phyloP scores from a whole-genome alignment of 2,329 filamentous ascomycete genomes.

The Colletotrichum cereale region DNA sequence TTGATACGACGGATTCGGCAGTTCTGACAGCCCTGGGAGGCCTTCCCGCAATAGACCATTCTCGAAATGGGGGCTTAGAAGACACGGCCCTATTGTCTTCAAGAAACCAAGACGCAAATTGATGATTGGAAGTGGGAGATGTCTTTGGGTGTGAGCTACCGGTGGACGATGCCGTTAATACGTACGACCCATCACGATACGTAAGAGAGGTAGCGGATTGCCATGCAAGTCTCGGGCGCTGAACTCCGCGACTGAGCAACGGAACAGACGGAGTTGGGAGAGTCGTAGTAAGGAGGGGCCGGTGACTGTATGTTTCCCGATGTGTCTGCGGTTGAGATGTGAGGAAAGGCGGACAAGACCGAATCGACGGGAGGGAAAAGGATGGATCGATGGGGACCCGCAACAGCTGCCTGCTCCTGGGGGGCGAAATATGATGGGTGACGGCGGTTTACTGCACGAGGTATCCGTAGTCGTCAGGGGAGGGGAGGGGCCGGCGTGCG shows the following conservation, averaged over 20 bases:
- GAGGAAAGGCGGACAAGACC: not conserved
- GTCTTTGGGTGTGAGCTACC: not conserved
- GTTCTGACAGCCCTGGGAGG: slow-evolving; percentile 66
- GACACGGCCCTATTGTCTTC: not conserved
- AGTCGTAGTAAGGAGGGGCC: not conserved
- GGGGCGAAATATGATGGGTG: slow-evolving; percentile 10
- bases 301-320: slow-evolving; percentile 2
- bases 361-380: slow-evolving; percentile 1
- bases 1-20: slow-evolving; percentile 68
- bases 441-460: slow-evolving; percentile 8
- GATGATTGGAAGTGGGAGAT: not conserved
- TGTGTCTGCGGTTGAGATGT: slow-evolving; percentile 2
- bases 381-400: slow-evolving; percentile 5
- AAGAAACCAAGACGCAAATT: not conserved
- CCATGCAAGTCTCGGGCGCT: slow-evolving; percentile 13
- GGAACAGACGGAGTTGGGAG: not conserved
- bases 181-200: slow-evolving; percentile 31
- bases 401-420: not conserved
- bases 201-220: slow-evolving; percentile 26
- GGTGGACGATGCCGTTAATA: not conserved
- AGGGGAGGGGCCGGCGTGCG: slow-evolving; percentile 2
- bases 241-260: not conserved
- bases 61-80: not conserved
- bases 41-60: slow-evolving; percentile 71
- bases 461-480: slow-evolving; percentile 11